A percentile compares a stretch with the other conserved stretches of the same genome.
Conservation (phyloP, 768 basidiomycete genomes). For the Pilatotrama ljubarskyi region DNA sequence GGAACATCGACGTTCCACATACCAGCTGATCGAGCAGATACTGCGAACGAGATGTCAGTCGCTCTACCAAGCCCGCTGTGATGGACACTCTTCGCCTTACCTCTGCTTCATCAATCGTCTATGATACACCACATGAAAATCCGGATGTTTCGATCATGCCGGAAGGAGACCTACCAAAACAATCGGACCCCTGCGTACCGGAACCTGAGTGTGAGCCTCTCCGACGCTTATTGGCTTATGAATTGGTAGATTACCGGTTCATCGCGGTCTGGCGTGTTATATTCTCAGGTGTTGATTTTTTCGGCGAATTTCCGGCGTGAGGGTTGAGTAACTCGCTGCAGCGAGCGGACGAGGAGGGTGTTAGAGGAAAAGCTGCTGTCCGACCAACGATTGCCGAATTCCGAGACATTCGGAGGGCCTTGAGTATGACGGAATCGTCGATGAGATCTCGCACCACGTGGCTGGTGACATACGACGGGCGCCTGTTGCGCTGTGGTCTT, state of each 20-base stretch:
- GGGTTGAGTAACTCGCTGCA: too few species aligned
- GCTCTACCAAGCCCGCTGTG: too few species aligned
- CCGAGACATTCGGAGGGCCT: not conserved
- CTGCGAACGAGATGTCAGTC: not conserved
- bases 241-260: not conserved
- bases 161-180: not conserved
- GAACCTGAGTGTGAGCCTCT: too few species aligned
- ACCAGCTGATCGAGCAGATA: constrained; percentile 24
- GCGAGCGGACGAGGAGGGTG: too few species aligned
- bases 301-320: too few species aligned
- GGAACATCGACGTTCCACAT: not conserved
- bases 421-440: not conserved
- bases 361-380: too few species aligned
- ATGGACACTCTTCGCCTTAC: not conserved
- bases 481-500: not conserved
- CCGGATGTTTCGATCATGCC: too few species aligned
- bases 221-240: not conserved
- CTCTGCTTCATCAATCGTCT: constrained; percentile 23
- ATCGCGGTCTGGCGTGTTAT: not conserved
- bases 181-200: not conserved
- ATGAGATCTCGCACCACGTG: not conserved
- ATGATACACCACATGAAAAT: not conserved
- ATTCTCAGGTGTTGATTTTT: too few species aligned
- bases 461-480: not conserved
- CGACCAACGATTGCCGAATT: not conserved